A percentile compares a stretch with the other conserved stretches of the same genome.
These are phyloP conservation scores for Aspergillus unguis DNA, from an alignment of 2,329 filamentous ascomycete species.

Conservation along the genomic window DNA sequence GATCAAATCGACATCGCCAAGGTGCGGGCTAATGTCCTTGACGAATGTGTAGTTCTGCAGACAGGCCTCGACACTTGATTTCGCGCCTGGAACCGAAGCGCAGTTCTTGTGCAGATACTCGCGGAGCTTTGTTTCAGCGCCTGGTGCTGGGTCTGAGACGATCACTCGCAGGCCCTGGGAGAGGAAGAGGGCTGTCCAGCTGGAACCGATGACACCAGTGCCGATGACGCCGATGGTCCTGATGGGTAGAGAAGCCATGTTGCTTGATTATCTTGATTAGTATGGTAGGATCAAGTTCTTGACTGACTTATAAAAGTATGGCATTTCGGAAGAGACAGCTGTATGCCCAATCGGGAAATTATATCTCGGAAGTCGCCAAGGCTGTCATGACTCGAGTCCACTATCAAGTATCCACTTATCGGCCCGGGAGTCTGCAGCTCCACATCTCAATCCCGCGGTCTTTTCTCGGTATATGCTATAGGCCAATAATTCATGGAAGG, in stretches of 20 bases:
- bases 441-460: background rate
- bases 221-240: background rate
- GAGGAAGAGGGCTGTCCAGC: background rate
- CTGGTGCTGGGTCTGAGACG: background rate
- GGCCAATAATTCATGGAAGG: background rate
- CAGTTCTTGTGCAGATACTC: background rate
- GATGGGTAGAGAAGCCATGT: background rate
- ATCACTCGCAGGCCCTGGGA: background rate
- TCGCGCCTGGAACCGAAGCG: background rate
- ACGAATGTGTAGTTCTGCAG: background rate
- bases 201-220: conserved; percentile 1
- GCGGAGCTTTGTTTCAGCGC: background rate
- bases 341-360: background rate
- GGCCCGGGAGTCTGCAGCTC: background rate
- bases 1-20: background rate
- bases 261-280: background rate
- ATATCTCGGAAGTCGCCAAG: background rate
- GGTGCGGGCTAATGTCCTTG: background rate
- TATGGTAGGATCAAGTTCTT: background rate
- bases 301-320: background rate
- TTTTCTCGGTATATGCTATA: background rate
- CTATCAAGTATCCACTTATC: background rate
- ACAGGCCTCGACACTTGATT: background rate
- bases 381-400: background rate
- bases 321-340: background rate